These are phyloP conservation scores for Hypoxylon crocopeplum DNA, from an alignment of 495 filamentous ascomycete species.

Conservation along the genomic window DNA sequence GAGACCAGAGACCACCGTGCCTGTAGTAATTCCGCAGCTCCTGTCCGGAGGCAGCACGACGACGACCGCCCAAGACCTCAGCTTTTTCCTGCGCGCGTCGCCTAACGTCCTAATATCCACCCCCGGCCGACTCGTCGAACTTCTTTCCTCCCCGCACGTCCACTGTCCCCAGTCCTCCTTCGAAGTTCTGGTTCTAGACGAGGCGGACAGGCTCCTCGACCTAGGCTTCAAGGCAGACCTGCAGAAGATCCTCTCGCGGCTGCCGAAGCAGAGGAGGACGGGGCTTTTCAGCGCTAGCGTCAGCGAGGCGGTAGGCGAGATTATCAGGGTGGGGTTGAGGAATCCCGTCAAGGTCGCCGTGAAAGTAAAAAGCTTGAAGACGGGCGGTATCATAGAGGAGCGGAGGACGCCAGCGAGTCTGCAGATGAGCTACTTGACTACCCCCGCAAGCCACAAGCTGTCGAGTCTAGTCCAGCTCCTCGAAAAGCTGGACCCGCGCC, in stretches of 20 bases:
- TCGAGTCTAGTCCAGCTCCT: slow-evolving; percentile 76
- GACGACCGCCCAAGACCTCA: slow-evolving; percentile 84
- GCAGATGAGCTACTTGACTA: slow-evolving; percentile 87
- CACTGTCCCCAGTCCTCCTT: slow-evolving; percentile 88
- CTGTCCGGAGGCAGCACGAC: slow-evolving; percentile 79
- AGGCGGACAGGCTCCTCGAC: slow-evolving; percentile 91
- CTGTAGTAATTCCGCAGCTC: slow-evolving; percentile 81
- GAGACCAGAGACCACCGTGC: slow-evolving; percentile 54
- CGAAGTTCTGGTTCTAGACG: slow-evolving; percentile 89
- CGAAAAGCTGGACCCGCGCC: slow-evolving; percentile 68
- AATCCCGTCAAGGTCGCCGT: slow-evolving; percentile 95
- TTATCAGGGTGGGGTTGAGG: slow-evolving; percentile 88
- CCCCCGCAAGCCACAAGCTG: slow-evolving; percentile 77
- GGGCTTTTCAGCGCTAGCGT: slow-evolving; percentile 94
- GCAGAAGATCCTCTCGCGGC: slow-evolving; percentile 78
- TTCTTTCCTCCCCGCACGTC: slow-evolving; percentile 89
- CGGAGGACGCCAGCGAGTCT: slow-evolving; percentile 84
- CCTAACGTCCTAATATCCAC: slow-evolving; percentile 90
- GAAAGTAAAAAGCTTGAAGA: slow-evolving; percentile 72
- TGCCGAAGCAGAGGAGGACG: slow-evolving; percentile 93
- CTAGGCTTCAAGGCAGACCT: slow-evolving; percentile 94
- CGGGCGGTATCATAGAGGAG: slow-evolving; percentile 75
- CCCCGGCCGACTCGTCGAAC: slow-evolving; percentile 85
- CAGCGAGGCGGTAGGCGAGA: slow-evolving; percentile 86
- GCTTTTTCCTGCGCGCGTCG: slow-evolving; percentile 74